Conservation (phyloP, 768 basidiomycete genomes). For the Cytidiella melzeri region DNA sequence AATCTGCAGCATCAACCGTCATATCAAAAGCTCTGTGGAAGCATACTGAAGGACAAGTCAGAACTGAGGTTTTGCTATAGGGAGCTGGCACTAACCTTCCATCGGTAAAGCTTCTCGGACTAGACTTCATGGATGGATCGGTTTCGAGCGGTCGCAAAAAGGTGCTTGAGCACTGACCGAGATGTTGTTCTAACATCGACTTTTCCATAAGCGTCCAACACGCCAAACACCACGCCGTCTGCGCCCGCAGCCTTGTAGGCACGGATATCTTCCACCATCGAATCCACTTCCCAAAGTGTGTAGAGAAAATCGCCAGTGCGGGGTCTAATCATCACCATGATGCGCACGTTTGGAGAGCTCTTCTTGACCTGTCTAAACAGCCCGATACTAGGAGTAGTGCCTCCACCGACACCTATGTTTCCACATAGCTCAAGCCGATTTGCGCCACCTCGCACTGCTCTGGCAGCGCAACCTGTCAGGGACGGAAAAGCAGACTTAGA, state of each 20-base stretch:
- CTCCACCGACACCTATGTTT: constrained; percentile 68
- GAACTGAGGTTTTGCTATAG: not conserved
- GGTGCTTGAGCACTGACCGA: constrained; percentile 28
- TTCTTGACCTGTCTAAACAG: constrained; percentile 53
- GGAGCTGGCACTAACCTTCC: constrained; percentile 41
- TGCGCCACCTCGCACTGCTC: constrained; percentile 67
- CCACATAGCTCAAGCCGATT: constrained; percentile 74
- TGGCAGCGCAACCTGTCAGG: too few species aligned
- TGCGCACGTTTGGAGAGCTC: constrained; percentile 42
- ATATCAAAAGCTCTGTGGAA: constrained; percentile 48
- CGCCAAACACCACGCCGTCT: constrained; percentile 63
- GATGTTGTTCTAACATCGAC: constrained; percentile 56
- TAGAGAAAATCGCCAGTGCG: constrained; percentile 78
- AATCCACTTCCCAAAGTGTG: constrained; percentile 52
- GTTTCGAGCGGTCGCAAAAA: not conserved
- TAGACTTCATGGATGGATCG: constrained; percentile 32
- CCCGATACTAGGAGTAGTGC: constrained; percentile 78
- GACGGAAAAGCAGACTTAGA: too few species aligned
- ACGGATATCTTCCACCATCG: constrained; percentile 72
- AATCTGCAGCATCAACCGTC: constrained; percentile 48
- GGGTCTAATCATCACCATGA: constrained; percentile 86
- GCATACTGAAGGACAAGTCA: constrained; percentile 7
- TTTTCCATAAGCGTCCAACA: constrained; percentile 47
- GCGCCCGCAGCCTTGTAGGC: constrained; percentile 52
- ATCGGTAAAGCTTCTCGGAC: constrained; percentile 51